A percentile compares a stretch with the other conserved stretches of the same genome.
Conservation (phyloP, 176 grass and related monocot genomes). For the Zoysia japonica region DNA sequence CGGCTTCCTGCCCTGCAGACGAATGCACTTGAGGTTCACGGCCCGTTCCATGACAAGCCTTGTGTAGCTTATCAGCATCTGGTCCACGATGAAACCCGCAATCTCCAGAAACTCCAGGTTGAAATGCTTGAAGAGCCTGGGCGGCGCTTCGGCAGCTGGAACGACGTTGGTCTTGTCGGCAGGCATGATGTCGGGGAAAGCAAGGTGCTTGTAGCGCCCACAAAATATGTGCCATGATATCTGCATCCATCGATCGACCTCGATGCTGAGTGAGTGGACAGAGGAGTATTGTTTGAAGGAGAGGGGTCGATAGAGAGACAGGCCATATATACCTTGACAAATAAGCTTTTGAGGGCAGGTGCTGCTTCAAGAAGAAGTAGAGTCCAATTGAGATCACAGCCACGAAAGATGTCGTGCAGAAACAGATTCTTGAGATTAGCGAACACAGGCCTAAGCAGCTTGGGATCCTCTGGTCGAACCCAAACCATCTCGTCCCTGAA, state of each 20-base stretch:
- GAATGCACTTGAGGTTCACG: neutral
- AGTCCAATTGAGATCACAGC: neutral
- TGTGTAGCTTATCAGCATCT: neutral
- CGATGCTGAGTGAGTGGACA: no score
- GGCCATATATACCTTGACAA: neutral
- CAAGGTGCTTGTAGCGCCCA: neutral
- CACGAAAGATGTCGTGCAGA: neutral
- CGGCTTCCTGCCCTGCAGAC: neutral
- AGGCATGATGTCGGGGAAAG: neutral
- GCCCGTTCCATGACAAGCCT: constrained; percentile 4
- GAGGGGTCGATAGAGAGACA: no score
- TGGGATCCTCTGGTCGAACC: neutral
- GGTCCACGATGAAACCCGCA: neutral
- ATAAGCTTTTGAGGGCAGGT: neutral
- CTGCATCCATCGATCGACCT: neutral
- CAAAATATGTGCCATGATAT: neutral
- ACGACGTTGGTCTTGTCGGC: neutral
- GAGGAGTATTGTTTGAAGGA: no score
- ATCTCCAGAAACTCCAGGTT: neutral
- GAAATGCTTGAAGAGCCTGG: neutral
- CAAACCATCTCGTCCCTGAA: neutral
- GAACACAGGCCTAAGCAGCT: neutral
- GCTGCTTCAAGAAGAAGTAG: neutral
- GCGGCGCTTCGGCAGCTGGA: neutral
- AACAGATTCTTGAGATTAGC: neutral